Evolutionary conservation across 129 eudicot species (phyloP).

Genomic region (Chrysanthemum makinoi): DNA sequence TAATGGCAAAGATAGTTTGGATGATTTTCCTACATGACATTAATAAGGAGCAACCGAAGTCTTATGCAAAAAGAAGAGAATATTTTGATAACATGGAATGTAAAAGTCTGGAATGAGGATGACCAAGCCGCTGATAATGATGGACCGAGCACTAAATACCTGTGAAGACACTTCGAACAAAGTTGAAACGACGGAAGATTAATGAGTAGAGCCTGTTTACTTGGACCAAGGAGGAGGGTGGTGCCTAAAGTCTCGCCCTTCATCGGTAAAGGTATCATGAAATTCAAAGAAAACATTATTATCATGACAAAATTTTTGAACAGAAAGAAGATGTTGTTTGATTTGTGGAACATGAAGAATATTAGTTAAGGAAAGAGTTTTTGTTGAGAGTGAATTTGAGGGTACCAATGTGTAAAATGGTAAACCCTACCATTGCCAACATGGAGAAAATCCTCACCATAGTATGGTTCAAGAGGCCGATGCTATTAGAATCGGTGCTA

Average conservation of each 20-base stretch:
- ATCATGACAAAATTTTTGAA: slow-evolving; percentile 2
- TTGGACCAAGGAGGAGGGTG: slow-evolving; percentile 7
- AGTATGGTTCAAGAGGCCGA: neutral
- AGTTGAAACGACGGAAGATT: neutral
- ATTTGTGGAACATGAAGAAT: neutral
- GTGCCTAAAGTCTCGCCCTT: neutral
- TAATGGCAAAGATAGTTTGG: neutral
- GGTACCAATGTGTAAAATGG: slow-evolving; percentile 2
- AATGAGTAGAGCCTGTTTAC: neutral
- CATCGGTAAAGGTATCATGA: neutral
- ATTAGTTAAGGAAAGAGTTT: neutral
- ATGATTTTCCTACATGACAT: neutral
- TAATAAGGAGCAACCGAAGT: neutral
- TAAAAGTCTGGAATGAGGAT: slow-evolving; percentile 1
- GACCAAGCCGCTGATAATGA: neutral
- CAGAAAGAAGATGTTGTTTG: neutral
- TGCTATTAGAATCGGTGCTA: neutral
- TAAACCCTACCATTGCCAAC: slow-evolving; percentile 3
- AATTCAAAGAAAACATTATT: neutral
- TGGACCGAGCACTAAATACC: neutral
- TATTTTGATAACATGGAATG: neutral
- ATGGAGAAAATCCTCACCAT: slow-evolving; percentile 1
- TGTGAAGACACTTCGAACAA: neutral
- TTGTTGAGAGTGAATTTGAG: neutral
- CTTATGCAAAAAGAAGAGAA: neutral